Evolutionary conservation across 2,329 filamentous ascomycete species (phyloP).

Genomic region (Teratosphaeria zuluensis): DNA sequence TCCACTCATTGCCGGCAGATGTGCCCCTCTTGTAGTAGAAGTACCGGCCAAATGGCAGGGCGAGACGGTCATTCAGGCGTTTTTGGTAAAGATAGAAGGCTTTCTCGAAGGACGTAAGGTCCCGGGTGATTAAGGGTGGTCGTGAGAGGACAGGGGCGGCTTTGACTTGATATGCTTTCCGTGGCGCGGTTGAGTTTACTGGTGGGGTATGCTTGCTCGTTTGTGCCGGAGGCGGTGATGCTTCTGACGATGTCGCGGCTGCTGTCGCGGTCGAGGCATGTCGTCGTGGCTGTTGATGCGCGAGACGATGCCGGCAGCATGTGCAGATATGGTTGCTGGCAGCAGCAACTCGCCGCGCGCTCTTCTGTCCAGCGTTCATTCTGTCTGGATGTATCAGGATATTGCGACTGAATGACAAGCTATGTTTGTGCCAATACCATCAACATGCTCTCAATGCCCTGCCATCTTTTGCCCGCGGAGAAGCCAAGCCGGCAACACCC

Average conservation of each 20-base stretch:
- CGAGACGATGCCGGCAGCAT: constrained; percentile 35
- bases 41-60: constrained; percentile 75
- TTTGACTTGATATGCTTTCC: constrained; percentile 35
- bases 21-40: constrained; percentile 95
- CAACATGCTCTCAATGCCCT: background rate
- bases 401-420: too few relatives aligned
- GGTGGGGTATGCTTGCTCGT: constrained; percentile 6
- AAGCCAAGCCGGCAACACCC: constrained; percentile 4
- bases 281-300: constrained; percentile 23
- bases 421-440: background rate
- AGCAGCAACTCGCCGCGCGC: constrained; percentile 34
- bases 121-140: constrained; percentile 74
- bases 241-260: constrained; percentile 23
- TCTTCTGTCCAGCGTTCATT: constrained; percentile 38
- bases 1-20: constrained; percentile 77
- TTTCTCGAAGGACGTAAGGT: constrained; percentile 79
- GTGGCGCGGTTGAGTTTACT: constrained; percentile 39
- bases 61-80: constrained; percentile 84
- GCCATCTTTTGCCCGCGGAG: constrained; percentile 12
- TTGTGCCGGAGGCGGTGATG: constrained; percentile 6
- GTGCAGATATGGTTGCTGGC: constrained; percentile 35
- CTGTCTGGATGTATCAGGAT: constrained; percentile 6
- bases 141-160: constrained; percentile 78
- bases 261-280: constrained; percentile 28
- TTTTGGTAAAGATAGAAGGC: constrained; percentile 96